Percentiles rank a stretch among this genome's conserved stretches.
Conservation (phyloP, 2,329 filamentous ascomycete species). For the Talaromyces sp. region DNA sequence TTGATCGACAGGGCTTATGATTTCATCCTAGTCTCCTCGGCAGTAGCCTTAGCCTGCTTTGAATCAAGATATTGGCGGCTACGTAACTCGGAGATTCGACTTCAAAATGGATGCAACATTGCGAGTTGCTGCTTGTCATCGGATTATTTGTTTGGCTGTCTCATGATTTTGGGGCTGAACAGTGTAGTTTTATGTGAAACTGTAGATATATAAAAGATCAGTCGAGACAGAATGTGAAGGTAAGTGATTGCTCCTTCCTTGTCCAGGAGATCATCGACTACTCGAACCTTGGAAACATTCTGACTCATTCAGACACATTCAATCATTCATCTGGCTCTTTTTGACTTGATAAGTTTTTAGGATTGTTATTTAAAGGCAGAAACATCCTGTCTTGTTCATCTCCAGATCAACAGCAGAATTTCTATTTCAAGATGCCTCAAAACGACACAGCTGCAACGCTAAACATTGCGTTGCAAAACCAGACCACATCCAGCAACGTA, state of each 20-base stretch:
- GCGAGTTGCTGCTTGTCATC: background rate
- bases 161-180: background rate
- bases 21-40: background rate
- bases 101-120: constrained; percentile 7
- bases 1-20: constrained; percentile 6
- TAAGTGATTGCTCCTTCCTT: background rate
- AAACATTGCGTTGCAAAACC: constrained; percentile 64
- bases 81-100: background rate
- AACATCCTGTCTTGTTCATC: background rate
- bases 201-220: background rate
- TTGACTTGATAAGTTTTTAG: background rate
- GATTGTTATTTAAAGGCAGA: background rate
- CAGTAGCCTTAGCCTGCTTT: background rate
- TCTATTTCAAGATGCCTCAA: constrained; percentile 2
- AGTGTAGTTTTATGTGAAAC: background rate
- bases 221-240: background rate
- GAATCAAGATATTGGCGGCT: background rate
- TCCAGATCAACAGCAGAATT: background rate
- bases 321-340: background rate
- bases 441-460: constrained; percentile 40
- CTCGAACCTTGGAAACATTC: constrained; percentile 2
- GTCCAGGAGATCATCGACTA: background rate
- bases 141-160: background rate
- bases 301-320: background rate
- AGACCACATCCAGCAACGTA: constrained; percentile 58